Evolutionary conservation across 2,329 filamentous ascomycete species (phyloP).

Genomic region (Rhynchosporium graminicola): DNA sequence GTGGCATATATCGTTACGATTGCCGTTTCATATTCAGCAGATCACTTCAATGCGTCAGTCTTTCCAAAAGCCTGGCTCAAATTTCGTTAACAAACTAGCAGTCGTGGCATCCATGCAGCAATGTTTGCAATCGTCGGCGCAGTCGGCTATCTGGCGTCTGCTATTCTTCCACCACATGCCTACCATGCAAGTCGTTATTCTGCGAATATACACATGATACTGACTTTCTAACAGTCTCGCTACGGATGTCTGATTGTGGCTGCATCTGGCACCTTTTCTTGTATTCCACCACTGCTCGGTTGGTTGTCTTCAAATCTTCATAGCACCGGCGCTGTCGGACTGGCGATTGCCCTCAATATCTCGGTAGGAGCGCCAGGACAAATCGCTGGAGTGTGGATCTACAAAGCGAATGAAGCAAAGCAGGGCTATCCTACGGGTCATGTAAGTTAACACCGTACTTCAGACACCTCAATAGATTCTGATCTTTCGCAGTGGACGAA

Average conservation of each 20-base stretch:
- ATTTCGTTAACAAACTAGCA: not conserved
- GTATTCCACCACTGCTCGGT: constrained; percentile 59
- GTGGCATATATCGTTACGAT: constrained; percentile 55
- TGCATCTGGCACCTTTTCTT: constrained; percentile 65
- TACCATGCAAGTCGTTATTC: constrained; percentile 46
- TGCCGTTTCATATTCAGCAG: constrained; percentile 59
- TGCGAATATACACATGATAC: not conserved
- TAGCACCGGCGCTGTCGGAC: constrained; percentile 63
- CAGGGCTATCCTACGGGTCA: constrained; percentile 70
- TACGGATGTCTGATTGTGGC: constrained; percentile 72
- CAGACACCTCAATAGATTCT: not conserved
- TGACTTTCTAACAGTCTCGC: constrained; percentile 44
- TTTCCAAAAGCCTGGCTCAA: not conserved
- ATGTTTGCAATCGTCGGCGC: constrained; percentile 52
- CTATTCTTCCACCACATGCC: constrained; percentile 59
- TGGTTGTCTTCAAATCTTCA: constrained; percentile 54
- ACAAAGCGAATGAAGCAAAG: constrained; percentile 61
- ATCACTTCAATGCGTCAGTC: constrained; percentile 55
- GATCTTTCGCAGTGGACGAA: constrained; percentile 54
- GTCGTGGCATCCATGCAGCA: constrained; percentile 53
- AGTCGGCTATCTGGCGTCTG: constrained; percentile 62
- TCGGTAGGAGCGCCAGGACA: constrained; percentile 68
- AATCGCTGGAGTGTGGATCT: constrained; percentile 74
- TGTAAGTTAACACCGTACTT: constrained; percentile 8
- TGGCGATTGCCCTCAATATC: constrained; percentile 72